Evolutionary conservation across 352 stramenopile genomes (phyloP).

Genomic region (Globisporangium paroecandrum): DNA sequence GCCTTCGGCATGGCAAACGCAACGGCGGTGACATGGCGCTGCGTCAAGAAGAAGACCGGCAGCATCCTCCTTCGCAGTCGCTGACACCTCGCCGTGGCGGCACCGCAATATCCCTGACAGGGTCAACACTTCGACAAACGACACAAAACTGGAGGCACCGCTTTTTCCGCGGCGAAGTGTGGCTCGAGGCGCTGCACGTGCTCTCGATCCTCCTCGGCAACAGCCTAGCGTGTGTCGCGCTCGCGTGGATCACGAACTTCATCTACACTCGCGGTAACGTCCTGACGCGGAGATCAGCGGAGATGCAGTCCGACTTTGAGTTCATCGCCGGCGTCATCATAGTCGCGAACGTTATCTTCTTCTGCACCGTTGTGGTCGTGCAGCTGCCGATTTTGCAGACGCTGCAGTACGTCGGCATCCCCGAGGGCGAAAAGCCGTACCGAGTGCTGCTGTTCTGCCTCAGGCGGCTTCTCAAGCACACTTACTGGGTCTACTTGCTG

Average conservation of each 20-base stretch:
- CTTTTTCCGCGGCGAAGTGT: conserved; percentile 5
- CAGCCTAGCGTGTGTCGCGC: not conserved
- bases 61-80: not conserved
- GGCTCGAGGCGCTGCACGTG: conserved; percentile 9
- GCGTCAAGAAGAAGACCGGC: not conserved
- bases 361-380: conserved; percentile 14
- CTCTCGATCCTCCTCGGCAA: conserved; percentile 9
- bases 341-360: conserved; percentile 12
- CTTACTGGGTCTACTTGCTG: not conserved
- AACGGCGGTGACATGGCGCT: not conserved
- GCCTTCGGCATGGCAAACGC: not conserved
- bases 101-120: not conserved
- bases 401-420: conserved; percentile 12
- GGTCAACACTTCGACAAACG: not conserved
- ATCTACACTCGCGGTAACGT: conserved; percentile 8
- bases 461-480: conserved; percentile 12
- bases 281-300: not conserved
- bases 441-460: conserved; percentile 12
- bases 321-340: not conserved
- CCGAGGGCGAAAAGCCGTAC: conserved; percentile 4
- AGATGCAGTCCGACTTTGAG: conserved; percentile 5
- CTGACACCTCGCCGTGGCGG: not conserved
- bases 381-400: conserved; percentile 21
- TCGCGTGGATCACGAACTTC: not conserved
- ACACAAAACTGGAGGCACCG: not conserved